These are phyloP conservation scores for Dendrostoma leiphaemia DNA, from an alignment of 2,329 filamentous ascomycete genomes.

Conservation along the genomic window DNA sequence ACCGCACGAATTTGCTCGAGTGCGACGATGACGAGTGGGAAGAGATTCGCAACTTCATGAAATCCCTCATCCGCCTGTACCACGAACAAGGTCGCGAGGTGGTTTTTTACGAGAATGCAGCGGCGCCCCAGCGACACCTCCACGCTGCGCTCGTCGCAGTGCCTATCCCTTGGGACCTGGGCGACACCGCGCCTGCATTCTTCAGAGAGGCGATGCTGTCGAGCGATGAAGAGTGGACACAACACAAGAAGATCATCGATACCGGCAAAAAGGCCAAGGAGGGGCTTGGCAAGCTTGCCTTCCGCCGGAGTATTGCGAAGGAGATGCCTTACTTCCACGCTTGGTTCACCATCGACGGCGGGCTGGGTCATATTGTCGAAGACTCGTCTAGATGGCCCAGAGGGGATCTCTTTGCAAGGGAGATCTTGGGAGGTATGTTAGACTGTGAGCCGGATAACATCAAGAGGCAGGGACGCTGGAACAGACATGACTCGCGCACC, in stretches of 20 bases:
- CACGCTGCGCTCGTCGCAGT: conserved; percentile 86
- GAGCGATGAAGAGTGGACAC: conserved; percentile 89
- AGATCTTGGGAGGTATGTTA: conserved; percentile 89
- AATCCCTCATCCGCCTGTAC: conserved; percentile 89
- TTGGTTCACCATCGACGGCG: conserved; percentile 92
- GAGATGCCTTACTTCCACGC: conserved; percentile 99
- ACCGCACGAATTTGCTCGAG: conserved; percentile 87
- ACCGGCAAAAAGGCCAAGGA: conserved; percentile 65
- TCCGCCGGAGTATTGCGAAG: conserved; percentile 79
- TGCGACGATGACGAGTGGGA: conserved; percentile 99
- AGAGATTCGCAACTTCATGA: conserved; percentile 99
- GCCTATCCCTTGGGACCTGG: conserved; percentile 87
- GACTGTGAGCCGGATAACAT: conserved; percentile 78
- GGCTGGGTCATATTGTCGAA: conserved; percentile 89
- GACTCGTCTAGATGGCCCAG: conserved; percentile 81
- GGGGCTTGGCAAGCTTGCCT: conserved; percentile 76
- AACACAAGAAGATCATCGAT: conserved; percentile 93
- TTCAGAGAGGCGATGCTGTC: conserved; percentile 92
- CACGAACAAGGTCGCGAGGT: conserved; percentile 90
- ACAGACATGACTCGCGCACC: conserved; percentile 63
- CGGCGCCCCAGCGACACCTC: conserved; percentile 69
- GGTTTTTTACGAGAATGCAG: conserved; percentile 97
- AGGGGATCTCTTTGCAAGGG: conserved; percentile 89
- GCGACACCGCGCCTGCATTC: conserved; percentile 87
- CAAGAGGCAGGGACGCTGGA: conserved; percentile 89